Evolutionary conservation across 2,329 filamentous ascomycete genomes (phyloP), one percentile per base, ranked within the genome.

Genomic region (Colletotrichum lupini): DNA sequence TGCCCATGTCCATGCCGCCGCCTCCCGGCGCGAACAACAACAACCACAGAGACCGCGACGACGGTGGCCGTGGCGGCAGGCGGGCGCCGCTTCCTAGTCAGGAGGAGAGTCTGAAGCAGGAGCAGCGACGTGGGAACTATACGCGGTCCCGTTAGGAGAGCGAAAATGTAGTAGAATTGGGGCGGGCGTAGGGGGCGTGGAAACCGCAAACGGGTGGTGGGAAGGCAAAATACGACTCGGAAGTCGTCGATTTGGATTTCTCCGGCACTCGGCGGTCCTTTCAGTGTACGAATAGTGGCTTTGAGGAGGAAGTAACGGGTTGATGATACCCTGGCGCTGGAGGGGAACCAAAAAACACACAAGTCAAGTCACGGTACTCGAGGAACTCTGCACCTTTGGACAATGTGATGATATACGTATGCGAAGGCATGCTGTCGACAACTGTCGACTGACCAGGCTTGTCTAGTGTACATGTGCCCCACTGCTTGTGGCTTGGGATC

Each of bases 31-130:
- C 16, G 16, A 42, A 12, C 12, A 67, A 59, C n/a, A 66, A 67
- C 12, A 52, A 77, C 12, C 62, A 70, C n/a, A 42, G 77, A 72
- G 79, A 42, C 6, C 37, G 37, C 14, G 37, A 82, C 72, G 76
- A 77, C 70, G 77, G 81, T 77, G 82, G 81, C 14, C 80, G 78
- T 26, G 81, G 78, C 42, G 80, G 83, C 5, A 84, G 91, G 22
- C 87, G 93, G 74, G 94, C 89, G 6, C 94, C 94, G 9, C 83
- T 97, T 56, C 95, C 95, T 0, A 95, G 94, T 80, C 95, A 97
- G 82, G 91, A 94, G 79, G 95, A 97, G 80, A 95, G 93, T 77
- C 83, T 97, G 77, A 90, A 92, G 77, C 90, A 92, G 81, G 94
- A 96, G 82, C 94, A 96, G 86, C 89, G 88, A 68, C 86, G 86